Percentiles rank a stretch among this genome's conserved stretches.
Conservation (phyloP, 768 basidiomycete genomes). For the Mycena alexandri region DNA sequence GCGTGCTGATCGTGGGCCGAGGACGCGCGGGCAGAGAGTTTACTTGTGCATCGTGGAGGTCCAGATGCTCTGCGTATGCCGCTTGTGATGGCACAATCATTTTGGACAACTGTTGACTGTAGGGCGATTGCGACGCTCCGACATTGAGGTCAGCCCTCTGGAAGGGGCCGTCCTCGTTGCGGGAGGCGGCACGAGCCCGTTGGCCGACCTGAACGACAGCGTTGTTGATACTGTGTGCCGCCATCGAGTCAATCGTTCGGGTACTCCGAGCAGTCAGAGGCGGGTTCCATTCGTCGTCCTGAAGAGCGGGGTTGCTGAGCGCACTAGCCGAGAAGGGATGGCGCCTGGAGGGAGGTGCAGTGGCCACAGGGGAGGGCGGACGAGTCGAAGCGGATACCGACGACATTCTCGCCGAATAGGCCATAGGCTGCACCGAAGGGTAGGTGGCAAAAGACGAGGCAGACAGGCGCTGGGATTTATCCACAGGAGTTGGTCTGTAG, state of each 20-base stretch:
- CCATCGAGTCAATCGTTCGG: conserved; percentile 38
- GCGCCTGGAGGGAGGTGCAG: conserved; percentile 14
- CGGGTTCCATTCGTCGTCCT: conserved; percentile 30
- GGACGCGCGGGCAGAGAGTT: conserved; percentile 31
- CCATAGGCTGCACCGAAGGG: conserved; percentile 4
- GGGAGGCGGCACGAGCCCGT: conserved; percentile 33
- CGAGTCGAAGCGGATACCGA: conserved; percentile 15
- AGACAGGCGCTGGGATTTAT: conserved; percentile 24
- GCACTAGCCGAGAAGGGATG: conserved; percentile 39
- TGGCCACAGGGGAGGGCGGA: conserved; percentile 18
- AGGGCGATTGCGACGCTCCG: conserved; percentile 7
- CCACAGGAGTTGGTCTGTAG: conserved; percentile 8
- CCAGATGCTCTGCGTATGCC: conserved; percentile 34
- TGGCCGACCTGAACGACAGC: conserved; percentile 42
- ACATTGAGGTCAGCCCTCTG: neutral
- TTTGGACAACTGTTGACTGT: conserved; percentile 9
- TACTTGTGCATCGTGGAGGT: conserved; percentile 29
- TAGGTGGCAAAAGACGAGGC: conserved; percentile 32
- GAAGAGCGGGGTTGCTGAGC: conserved; percentile 28
- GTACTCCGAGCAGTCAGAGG: conserved; percentile 38
- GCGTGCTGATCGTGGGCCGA: conserved; percentile 28
- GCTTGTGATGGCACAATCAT: conserved; percentile 37
- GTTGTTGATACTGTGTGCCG: conserved; percentile 38
- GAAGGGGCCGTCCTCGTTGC: conserved; percentile 12
- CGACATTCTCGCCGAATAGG: conserved; percentile 2